Evolutionary conservation across 1,139 yeast species (phyloP), one percentile per base, ranked within the genome.

Genomic region (Pneumocystis jirovecii): DNA sequence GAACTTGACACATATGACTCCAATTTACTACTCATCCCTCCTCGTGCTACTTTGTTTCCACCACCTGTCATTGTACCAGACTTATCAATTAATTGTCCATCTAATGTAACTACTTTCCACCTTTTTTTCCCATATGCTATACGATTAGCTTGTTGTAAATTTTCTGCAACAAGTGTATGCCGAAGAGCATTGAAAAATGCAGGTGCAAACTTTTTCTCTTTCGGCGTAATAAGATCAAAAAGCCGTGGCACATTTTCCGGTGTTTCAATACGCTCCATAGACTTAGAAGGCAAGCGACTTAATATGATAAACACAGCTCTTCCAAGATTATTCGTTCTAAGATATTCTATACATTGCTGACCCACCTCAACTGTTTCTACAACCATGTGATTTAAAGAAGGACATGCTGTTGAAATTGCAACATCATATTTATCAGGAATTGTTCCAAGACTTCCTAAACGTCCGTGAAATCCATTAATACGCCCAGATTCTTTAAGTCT

Each of bases 1-100:
- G 82, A 83, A 45, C 82, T 84, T n/a, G 86, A 75, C 3, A 78
- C 72, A 3, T 73, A 73, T 1, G 78, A 73, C 10, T 77, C 72
- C 2, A 80, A 77, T 5, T 74, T 72, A 63, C 63, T 66, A 34
- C 66, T 60, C 93, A 87, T 85, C 0, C 83, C 84, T 7, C 95
- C 95, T 64, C 79, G 79, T 19, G 83, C 80, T 19, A 82, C 83
- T 62, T 81, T 78, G 63, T 81, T 83, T 65, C 97, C 97, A 76
- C 99, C 99, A 72, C 99, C 99, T 64, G 95, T 85, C 87, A 95
- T 86, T 1, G 97, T 88, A 75, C 99, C 99, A 1, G 96, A 87
- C n/a, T 87, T 84, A 72, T 91, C 97, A 66, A 95, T 93, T 44
- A 93, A 79, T 71, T 89, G 87, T 40, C 99, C 99, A 75, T 89